Percentiles rank a stretch among this genome's conserved stretches.
These are phyloP conservation scores for Aspergillus kassunensis DNA, from an alignment of 495 filamentous ascomycete genomes.

Conservation along the genomic window DNA sequence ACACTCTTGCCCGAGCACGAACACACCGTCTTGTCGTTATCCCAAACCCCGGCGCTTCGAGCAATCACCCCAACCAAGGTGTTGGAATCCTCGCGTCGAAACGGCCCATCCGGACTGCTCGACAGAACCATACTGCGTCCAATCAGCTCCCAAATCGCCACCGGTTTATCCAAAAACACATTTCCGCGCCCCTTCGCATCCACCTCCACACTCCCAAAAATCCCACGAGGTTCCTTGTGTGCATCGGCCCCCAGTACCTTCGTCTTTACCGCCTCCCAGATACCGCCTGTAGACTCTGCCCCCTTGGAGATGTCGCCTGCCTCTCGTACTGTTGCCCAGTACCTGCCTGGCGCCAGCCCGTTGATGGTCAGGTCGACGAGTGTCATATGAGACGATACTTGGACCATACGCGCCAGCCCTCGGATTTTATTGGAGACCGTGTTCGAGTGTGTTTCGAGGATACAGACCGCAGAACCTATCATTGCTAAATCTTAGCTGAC, in stretches of 20 bases:
- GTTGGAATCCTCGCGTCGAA: slow-evolving; percentile 67
- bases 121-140: slow-evolving; percentile 84
- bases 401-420: slow-evolving; percentile 76
- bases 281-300: slow-evolving; percentile 70
- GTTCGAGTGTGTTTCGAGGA: slow-evolving; percentile 82
- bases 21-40: slow-evolving; percentile 95
- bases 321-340: slow-evolving; percentile 76
- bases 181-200: slow-evolving; percentile 57
- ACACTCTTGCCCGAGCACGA: slow-evolving; percentile 96
- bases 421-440: slow-evolving; percentile 59
- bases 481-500: neutral
- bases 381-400: slow-evolving; percentile 69
- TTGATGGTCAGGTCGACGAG: slow-evolving; percentile 84
- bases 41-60: slow-evolving; percentile 92
- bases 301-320: slow-evolving; percentile 88
- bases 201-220: slow-evolving; percentile 73
- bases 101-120: slow-evolving; percentile 42
- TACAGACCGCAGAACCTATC: slow-evolving; percentile 86
- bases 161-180: slow-evolving; percentile 71
- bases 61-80: slow-evolving; percentile 91
- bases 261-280: slow-evolving; percentile 64
- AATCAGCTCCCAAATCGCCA: slow-evolving; percentile 94
- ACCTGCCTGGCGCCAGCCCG: slow-evolving; percentile 76
- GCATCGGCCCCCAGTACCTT: slow-evolving; percentile 45
- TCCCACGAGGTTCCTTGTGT: slow-evolving; percentile 52